phyloP scores from a whole-genome alignment of 345 rosid genomes.

The Aquilaria yunnanensis region DNA sequence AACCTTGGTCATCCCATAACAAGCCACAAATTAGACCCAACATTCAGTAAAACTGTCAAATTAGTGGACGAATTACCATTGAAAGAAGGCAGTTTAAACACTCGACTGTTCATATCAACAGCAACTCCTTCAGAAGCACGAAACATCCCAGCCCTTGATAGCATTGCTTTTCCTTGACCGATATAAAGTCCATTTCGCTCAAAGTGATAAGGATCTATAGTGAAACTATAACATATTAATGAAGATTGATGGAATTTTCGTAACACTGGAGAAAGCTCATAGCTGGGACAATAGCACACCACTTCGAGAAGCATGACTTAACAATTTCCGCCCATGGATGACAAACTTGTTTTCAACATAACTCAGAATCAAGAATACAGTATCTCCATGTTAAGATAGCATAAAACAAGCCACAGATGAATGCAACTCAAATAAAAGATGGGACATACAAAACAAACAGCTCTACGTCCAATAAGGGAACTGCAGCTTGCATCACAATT shows the following conservation, averaged over 20 bases:
- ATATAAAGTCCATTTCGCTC: slow-evolving; percentile 82
- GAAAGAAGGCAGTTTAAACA: slow-evolving; percentile 76
- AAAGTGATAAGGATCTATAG: slow-evolving; percentile 67
- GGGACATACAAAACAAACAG: too few species aligned
- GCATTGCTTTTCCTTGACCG: slow-evolving; percentile 82
- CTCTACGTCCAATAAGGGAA: too few species aligned
- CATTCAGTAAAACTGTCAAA: not conserved
- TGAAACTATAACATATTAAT: slow-evolving; percentile 16
- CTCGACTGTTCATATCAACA: slow-evolving; percentile 70
- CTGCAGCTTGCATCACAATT: too few species aligned
- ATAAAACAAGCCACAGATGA: too few species aligned
- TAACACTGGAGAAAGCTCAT: not conserved
- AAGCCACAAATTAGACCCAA: not conserved
- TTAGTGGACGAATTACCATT: slow-evolving; percentile 39
- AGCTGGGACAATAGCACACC: not conserved
- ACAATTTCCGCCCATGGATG: not conserved
- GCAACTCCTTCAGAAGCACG: slow-evolving; percentile 80
- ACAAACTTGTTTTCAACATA: not conserved
- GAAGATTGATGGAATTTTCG: slow-evolving; percentile 10
- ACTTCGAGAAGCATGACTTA: not conserved
- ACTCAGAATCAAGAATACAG: too few species aligned
- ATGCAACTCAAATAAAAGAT: too few species aligned
- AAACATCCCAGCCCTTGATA: slow-evolving; percentile 94
- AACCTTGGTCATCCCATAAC: too few species aligned
- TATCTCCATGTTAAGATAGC: too few species aligned